phyloP scores from a whole-genome alignment of 2,329 filamentous ascomycete genomes.

The Fusarium chaquense region DNA sequence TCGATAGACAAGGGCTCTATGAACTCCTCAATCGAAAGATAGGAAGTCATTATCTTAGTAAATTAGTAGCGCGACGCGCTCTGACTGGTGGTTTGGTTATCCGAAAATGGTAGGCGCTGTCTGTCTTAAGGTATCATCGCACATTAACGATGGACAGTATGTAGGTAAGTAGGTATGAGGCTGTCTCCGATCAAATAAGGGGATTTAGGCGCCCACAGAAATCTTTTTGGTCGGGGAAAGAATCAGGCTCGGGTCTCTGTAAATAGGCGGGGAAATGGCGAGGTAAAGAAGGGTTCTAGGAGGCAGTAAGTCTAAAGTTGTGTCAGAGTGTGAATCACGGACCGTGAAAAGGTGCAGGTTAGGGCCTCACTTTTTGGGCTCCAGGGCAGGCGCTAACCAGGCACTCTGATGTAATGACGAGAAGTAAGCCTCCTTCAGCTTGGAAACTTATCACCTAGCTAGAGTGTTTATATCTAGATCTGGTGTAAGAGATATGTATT shows the following conservation, averaged over 20 bases:
- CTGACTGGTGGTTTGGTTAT: not conserved
- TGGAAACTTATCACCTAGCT: not conserved
- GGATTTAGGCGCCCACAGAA: not conserved
- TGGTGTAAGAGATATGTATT: not conserved
- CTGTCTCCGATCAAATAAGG: not conserved
- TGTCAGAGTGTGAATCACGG: constrained; percentile 22
- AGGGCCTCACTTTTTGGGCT: constrained; percentile 10
- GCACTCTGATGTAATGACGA: constrained; percentile 17
- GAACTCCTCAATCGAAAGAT: constrained; percentile 57
- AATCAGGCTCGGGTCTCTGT: constrained; percentile 3
- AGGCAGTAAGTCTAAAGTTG: constrained; percentile 14
- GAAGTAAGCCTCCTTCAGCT: not conserved
- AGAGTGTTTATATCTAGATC: not conserved
- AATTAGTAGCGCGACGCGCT: not conserved
- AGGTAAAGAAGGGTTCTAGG: not conserved
- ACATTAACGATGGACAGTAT: not conserved
- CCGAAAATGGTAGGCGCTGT: not conserved
- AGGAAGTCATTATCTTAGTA: constrained; percentile 29
- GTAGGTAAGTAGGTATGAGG: not conserved
- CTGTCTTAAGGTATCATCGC: constrained; percentile 30
- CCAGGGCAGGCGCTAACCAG: constrained; percentile 16
- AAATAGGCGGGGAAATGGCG: not conserved
- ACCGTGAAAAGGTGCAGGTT: constrained; percentile 15
- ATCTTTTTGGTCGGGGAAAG: not conserved
- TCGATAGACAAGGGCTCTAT: constrained; percentile 65